Conservation (phyloP, 148 eudicot genomes). For the Fagopyrum tataricum region DNA sequence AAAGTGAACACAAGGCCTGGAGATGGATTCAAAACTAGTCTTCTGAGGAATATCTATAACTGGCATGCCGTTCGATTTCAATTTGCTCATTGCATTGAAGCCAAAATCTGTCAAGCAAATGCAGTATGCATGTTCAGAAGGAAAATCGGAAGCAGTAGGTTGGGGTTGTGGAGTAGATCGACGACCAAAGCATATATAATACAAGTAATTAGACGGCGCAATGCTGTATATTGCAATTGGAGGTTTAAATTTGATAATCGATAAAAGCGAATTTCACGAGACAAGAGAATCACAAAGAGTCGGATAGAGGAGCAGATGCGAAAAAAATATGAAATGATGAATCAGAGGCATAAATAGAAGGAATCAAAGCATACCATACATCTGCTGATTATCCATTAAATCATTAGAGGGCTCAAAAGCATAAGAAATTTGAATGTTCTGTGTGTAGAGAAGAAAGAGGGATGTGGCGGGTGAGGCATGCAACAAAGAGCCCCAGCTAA, state of each 20-base stretch:
- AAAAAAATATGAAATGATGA: not conserved
- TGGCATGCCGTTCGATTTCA: not conserved
- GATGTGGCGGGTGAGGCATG: not conserved
- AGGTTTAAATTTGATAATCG: not conserved
- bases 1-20: constrained; percentile 4
- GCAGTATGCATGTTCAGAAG: not conserved
- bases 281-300: not conserved
- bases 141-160: not conserved
- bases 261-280: not conserved
- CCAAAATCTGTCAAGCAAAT: not conserved
- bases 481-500: not conserved
- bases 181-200: no score
- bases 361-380: not conserved
- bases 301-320: not conserved
- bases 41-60: not conserved
- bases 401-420: not conserved
- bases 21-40: not conserved
- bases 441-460: not conserved
- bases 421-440: not conserved
- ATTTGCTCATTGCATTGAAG: not conserved
- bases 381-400: constrained; percentile 9
- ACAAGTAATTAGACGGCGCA: not conserved
- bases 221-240: not conserved
- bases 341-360: not conserved
- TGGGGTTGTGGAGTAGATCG: no score